A percentile compares a stretch with the other conserved stretches of the same genome.
phyloP scores from a whole-genome alignment of 306 rosid species.

The Cucumis sativus region DNA sequence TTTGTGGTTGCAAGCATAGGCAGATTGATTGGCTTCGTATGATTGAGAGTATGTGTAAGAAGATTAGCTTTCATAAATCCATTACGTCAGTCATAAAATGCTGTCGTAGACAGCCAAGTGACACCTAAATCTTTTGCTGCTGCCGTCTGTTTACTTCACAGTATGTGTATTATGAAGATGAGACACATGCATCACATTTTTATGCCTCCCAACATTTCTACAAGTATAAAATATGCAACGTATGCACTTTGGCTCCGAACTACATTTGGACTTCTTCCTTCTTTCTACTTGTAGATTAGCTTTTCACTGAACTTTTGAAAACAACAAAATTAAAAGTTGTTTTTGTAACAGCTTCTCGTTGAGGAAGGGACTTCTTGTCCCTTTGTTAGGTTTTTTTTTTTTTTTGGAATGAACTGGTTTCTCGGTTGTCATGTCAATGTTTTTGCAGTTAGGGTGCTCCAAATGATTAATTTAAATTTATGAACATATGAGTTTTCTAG shows the following conservation, averaged over 20 bases:
- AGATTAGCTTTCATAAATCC: not conserved
- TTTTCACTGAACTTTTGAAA: not conserved
- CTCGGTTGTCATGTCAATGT: not conserved
- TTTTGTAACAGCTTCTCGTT: no score
- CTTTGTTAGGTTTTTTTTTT: no score
- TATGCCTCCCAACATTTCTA: not conserved
- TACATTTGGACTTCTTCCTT: not conserved
- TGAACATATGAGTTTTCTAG: conserved; percentile 1
- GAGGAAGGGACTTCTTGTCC: no score
- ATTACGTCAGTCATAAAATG: not conserved
- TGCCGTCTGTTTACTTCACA: not conserved
- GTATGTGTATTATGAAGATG: not conserved
- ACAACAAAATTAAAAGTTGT: not conserved
- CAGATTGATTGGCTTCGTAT: not conserved
- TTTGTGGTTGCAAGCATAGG: not conserved
- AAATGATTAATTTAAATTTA: not conserved
- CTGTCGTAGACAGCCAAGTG: not conserved
- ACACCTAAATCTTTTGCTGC: not conserved
- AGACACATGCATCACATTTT: not conserved
- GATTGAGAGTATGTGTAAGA: not conserved
- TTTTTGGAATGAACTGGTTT: no score
- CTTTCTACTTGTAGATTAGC: not conserved
- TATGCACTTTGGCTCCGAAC: not conserved
- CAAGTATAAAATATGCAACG: not conserved
- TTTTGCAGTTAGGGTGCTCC: not conserved